Conservation (phyloP, 768 basidiomycete species). For the Hericium alpestre region DNA sequence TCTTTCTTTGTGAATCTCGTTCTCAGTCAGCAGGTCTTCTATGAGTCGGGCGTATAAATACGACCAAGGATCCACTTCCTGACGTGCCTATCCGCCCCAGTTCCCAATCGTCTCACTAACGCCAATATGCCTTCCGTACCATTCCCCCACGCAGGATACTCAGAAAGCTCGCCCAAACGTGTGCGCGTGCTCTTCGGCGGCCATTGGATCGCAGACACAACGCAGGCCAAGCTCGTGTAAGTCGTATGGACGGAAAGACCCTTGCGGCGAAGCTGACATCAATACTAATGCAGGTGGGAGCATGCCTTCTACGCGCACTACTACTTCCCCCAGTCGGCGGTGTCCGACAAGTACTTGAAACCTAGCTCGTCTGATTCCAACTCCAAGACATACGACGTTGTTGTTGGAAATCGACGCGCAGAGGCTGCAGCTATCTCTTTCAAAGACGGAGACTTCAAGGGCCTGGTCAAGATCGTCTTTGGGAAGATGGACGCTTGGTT, state of each 20-base stretch:
- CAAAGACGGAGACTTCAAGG: slow-evolving; percentile 28
- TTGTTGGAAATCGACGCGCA: slow-evolving; percentile 30
- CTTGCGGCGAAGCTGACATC: background rate
- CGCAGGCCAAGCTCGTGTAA: slow-evolving; percentile 50
- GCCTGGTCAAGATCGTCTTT: slow-evolving; percentile 40
- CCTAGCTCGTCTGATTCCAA: slow-evolving; percentile 20
- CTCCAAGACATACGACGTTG: slow-evolving; percentile 34
- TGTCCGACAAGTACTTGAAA: slow-evolving; percentile 34
- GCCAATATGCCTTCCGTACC: slow-evolving; percentile 1
- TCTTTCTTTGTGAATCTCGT: too few relatives aligned
- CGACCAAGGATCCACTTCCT: too few relatives aligned
- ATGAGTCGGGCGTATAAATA: too few relatives aligned
- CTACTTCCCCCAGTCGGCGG: slow-evolving; percentile 38
- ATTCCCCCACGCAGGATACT: slow-evolving; percentile 15
- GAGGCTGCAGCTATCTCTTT: slow-evolving; percentile 29
- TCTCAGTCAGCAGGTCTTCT: too few relatives aligned
- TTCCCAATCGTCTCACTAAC: too few relatives aligned
- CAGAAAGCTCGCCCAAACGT: slow-evolving; percentile 40
- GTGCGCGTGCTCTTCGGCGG: slow-evolving; percentile 45
- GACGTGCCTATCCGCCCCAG: too few relatives aligned
- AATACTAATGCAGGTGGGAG: slow-evolving; percentile 36
- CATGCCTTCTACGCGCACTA: slow-evolving; percentile 42
- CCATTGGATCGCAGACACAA: slow-evolving; percentile 38
- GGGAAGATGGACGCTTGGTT: slow-evolving; percentile 51
- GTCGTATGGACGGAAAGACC: slow-evolving; percentile 13